phyloP scores from a whole-genome alignment of 805 yeast species.

The Pichia eremophila region DNA sequence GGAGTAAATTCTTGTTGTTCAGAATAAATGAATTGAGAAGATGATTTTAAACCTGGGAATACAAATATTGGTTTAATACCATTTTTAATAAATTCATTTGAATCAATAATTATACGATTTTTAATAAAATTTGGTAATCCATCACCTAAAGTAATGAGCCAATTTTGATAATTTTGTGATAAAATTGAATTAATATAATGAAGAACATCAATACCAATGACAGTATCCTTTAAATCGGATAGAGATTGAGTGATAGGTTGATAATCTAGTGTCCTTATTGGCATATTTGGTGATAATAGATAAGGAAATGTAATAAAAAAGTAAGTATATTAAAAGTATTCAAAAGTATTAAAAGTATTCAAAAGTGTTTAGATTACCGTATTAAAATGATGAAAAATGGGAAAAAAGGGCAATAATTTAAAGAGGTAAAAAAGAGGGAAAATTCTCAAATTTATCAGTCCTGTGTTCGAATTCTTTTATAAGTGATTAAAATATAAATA shows the following conservation, averaged over 20 bases:
- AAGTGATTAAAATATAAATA: too few relatives aligned
- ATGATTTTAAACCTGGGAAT: conserved; percentile 55
- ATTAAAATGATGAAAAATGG: too few relatives aligned
- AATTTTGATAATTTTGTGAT: conserved; percentile 27
- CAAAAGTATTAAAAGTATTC: too few relatives aligned
- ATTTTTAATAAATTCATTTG: conserved; percentile 7
- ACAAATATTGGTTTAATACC: conserved; percentile 74
- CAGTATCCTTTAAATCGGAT: conserved; percentile 54
- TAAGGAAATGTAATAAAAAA: too few relatives aligned
- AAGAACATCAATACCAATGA: conserved; percentile 76
- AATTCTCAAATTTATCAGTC: too few relatives aligned
- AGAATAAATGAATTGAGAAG: conserved; percentile 21
- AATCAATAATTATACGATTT: not conserved
- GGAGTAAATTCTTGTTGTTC: conserved; percentile 22
- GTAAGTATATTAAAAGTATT: too few relatives aligned
- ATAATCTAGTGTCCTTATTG: not conserved
- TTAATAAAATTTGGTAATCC: not conserved
- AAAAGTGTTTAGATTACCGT: too few relatives aligned
- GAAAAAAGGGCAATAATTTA: too few relatives aligned
- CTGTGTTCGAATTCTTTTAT: too few relatives aligned
- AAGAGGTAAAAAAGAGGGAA: too few relatives aligned
- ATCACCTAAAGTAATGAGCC: not conserved
- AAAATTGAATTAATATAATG: conserved; percentile 44
- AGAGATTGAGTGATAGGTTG: conserved; percentile 31
- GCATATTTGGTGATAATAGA: not conserved